phyloP scores from a whole-genome alignment of 768 basidiomycete species.

The Pisolithus orientalis region DNA sequence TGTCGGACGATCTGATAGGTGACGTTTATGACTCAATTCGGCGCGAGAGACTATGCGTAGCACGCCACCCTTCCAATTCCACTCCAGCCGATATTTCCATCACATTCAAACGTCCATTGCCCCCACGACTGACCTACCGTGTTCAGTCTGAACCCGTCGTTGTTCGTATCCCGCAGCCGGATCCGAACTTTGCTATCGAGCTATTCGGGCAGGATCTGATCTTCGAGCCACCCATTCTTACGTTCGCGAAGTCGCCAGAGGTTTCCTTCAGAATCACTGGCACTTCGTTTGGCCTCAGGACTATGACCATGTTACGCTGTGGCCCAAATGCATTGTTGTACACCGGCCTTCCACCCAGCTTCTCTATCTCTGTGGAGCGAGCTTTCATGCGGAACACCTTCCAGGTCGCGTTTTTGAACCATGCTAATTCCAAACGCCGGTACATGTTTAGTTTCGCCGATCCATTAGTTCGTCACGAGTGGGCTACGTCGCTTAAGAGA shows the following conservation, averaged over 20 bases:
- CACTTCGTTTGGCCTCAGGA: slow-evolving; percentile 74
- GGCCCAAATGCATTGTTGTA: slow-evolving; percentile 83
- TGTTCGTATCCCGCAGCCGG: slow-evolving; percentile 78
- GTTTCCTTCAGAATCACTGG: slow-evolving; percentile 90
- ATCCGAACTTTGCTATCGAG: slow-evolving; percentile 77
- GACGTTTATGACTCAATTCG: slow-evolving; percentile 76
- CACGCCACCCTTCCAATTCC: slow-evolving; percentile 41
- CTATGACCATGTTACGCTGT: slow-evolving; percentile 75
- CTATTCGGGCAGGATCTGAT: slow-evolving; percentile 81
- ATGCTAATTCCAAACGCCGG: slow-evolving; percentile 61
- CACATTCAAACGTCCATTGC: slow-evolving; percentile 67
- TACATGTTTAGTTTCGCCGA: slow-evolving; percentile 96
- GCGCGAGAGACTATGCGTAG: slow-evolving; percentile 66
- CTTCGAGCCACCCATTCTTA: slow-evolving; percentile 83
- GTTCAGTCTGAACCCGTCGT: slow-evolving; percentile 84
- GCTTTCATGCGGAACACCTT: slow-evolving; percentile 97
- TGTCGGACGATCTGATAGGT: slow-evolving; percentile 70
- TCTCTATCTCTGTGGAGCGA: slow-evolving; percentile 74
- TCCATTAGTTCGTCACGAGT: slow-evolving; percentile 65
- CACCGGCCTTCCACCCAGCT: slow-evolving; percentile 73
- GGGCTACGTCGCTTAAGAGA: slow-evolving; percentile 61
- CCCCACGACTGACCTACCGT: slow-evolving; percentile 78
- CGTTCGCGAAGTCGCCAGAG: slow-evolving; percentile 70
- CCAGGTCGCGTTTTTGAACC: slow-evolving; percentile 79
- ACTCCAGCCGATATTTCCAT: slow-evolving; percentile 48